These are phyloP conservation scores for Pilobolus umbonatus DNA, from an alignment of 192 early-diverging fungal species.

Conservation along the genomic window DNA sequence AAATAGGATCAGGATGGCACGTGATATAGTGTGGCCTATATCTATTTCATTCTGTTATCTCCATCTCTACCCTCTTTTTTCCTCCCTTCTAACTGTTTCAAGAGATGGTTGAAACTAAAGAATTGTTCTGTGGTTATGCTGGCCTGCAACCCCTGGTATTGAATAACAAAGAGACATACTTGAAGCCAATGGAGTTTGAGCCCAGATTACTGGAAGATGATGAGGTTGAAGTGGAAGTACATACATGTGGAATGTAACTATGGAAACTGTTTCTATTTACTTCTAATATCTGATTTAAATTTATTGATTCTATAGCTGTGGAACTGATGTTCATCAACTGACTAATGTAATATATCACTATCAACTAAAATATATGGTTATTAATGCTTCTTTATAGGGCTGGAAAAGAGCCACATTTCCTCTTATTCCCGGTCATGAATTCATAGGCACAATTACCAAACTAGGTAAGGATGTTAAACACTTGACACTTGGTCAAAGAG, in stretches of 20 bases:
- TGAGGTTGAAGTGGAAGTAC: slow-evolving; percentile 46
- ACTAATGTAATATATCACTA: slow-evolving; percentile 52
- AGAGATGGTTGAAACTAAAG: neutral
- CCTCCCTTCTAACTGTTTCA: neutral
- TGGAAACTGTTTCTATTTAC: slow-evolving; percentile 7
- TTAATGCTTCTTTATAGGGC: slow-evolving; percentile 22
- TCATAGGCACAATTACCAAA: slow-evolving; percentile 44
- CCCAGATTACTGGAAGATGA: slow-evolving; percentile 35
- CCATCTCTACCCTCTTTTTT: neutral
- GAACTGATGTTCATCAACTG: slow-evolving; percentile 69
- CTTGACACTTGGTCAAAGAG: slow-evolving; percentile 39
- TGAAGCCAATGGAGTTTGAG: slow-evolving; percentile 24
- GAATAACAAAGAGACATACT: slow-evolving; percentile 7
- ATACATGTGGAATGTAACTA: slow-evolving; percentile 43
- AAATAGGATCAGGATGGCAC: too few relatives aligned
- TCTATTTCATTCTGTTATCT: too few relatives aligned
- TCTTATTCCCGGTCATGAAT: slow-evolving; percentile 50
- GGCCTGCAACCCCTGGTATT: slow-evolving; percentile 16
- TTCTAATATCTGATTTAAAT: too few relatives aligned
- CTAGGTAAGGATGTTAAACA: slow-evolving; percentile 30
- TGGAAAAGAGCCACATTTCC: slow-evolving; percentile 33
- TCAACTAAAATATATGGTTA: slow-evolving; percentile 38
- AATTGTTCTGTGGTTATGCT: slow-evolving; percentile 25
- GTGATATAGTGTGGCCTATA: too few relatives aligned
- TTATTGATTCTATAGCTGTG: slow-evolving; percentile 57